Base-by-base conservation (phyloP, 805 yeast genomes). In the Lipomyces yamanashiensis region DNA sequence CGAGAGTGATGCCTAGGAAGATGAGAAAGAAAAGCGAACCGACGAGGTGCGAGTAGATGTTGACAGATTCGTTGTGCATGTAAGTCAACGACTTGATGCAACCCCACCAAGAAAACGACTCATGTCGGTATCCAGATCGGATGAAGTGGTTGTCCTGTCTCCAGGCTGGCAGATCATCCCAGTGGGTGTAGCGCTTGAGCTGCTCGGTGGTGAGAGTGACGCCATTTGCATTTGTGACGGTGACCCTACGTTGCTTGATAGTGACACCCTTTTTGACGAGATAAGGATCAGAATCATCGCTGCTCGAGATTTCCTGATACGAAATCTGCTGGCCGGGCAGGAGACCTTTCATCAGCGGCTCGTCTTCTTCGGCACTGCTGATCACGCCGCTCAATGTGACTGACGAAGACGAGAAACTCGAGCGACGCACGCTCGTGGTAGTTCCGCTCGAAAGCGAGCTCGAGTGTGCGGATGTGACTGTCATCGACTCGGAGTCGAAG, bases 91-190 rank as follows among this genome's bases (percentile, higher is more conserved):
- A 82, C 45, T 76, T 68, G 17, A 85, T 61, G 62, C 88, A 84
- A 54, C 74, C 75, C 49, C 61, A 55, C 66, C 76, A 81, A 37
- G 87, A 82, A 40, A 74, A 68, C 0, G 89, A 84, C 59, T 83
- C 85, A 40, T 78, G 80, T 19, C 88, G 87, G 70, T 89, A 89
- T 4, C 91, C 91, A 0, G 85, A 77, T 47, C 78, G 72, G 52
- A 89, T 88, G 71, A 74, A 85, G 68, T 86, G 88, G 73, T 89
- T 89, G 71, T 89, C 95, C 63, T 82, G 79, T 71, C 87, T 92
- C 95, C 95, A 88, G 15, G 76, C 82, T 28, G 86, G 89, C 34
- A 89, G 73, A 67, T 87, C 87, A 63, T 85, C 81, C 78, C 81
- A 87, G 41, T 67, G 63, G 41, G 72, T 47, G 7, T 37, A 37